phyloP scores from a whole-genome alignment of 371 early-diverging fungal genomes.

The Apophysomyces ossiformis region DNA sequence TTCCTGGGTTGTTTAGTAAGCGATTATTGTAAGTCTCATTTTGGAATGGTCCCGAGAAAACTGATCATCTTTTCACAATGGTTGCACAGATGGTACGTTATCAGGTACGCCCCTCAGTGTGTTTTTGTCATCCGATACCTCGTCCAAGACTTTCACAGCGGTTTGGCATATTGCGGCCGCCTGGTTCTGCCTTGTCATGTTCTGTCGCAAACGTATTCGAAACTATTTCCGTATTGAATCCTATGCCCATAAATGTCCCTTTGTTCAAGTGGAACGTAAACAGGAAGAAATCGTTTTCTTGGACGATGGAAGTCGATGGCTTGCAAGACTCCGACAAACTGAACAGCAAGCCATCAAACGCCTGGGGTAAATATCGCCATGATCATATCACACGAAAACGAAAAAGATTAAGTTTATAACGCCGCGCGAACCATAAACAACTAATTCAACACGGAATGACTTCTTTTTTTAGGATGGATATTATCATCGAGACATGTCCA shows the following conservation, averaged over 20 bases:
- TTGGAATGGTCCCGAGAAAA: not conserved
- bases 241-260: slow-evolving; percentile 49
- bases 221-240: slow-evolving; percentile 70
- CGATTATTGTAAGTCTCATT: slow-evolving; percentile 67
- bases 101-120: slow-evolving; percentile 37
- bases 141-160: slow-evolving; percentile 67
- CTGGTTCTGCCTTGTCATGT: slow-evolving; percentile 64
- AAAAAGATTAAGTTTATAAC: slow-evolving; percentile 2
- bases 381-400: not conserved
- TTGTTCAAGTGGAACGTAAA: slow-evolving; percentile 67
- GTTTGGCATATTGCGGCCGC: slow-evolving; percentile 70
- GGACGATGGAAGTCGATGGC: slow-evolving; percentile 45
- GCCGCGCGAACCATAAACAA: not conserved
- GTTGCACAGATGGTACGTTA: slow-evolving; percentile 46
- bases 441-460: not conserved
- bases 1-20: slow-evolving; percentile 69
- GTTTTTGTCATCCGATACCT: slow-evolving; percentile 59
- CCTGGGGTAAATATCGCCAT: slow-evolving; percentile 14
- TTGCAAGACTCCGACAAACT: slow-evolving; percentile 34
- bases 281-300: slow-evolving; percentile 57
- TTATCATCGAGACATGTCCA: slow-evolving; percentile 42
- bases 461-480: slow-evolving; percentile 31
- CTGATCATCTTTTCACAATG: not conserved
- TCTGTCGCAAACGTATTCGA: slow-evolving; percentile 44
- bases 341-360: slow-evolving; percentile 33